Base-by-base conservation (phyloP, 345 rosid species). In the Conringia planisiliqua region DNA sequence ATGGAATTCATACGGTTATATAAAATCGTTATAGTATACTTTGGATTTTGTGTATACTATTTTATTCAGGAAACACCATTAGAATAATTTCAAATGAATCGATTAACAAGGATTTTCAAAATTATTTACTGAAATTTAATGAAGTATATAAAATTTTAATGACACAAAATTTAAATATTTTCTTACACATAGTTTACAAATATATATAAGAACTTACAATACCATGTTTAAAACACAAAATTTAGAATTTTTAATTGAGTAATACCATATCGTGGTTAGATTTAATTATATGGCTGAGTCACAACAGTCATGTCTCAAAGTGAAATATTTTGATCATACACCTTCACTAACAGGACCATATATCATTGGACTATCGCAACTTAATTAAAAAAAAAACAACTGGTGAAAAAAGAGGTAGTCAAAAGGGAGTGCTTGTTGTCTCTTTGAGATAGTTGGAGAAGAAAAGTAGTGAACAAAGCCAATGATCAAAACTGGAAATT, bases 391-490 rank as follows among this genome's bases (percentile, higher is more conserved):
- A 35, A 43, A 29, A 22, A 43, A 29, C 2, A 36, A 16, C 3
- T 11, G 60, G 71, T 36, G 24, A 10, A 38, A 48, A 20, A 51
- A 11, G 33, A 16, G 29, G 29, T 26, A 64, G 64, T 44, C 18
- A 10, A 64, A 38, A 66, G 24, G 58, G 78, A 16, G 58, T 56
- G 71, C 46, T 73, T 73, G 66, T 66, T 65, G 66, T 74, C 66
- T 55, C 51, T 29, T 58, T 75, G 66, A 66, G 66, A 66, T 67
- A 39, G 33, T 58, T 47, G 44, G 44, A 59, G 48, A 52, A 60
- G 27, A 51, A 66, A 35, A 46, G 71, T 66, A 44, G 33, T 73
- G 64, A 65, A 65, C 12, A 27, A 40, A 40, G 57, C 12, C 58
- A 76, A 70, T 76, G 66, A 70, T 55, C 60, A 62, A 55, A 76